Base-by-base conservation (phyloP, 805 yeast genomes). In the Jamesozyma spencerorum region DNA sequence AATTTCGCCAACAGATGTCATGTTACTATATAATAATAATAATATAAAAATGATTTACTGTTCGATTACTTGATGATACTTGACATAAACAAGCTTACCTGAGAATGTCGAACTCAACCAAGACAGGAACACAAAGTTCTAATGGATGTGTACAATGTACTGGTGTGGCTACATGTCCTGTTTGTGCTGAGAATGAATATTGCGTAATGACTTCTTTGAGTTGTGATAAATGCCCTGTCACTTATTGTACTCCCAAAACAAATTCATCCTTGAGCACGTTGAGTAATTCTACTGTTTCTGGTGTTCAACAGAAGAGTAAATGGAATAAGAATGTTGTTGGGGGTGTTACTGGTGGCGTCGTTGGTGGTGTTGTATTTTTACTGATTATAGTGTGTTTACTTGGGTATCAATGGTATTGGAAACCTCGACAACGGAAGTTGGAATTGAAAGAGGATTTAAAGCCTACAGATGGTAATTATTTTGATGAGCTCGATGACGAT, bases 331-430 rank as follows among this genome's bases (percentile, higher is more conserved):
- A 81, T 17, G 83, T 80, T 0, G 90, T 87, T 18, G 88, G 87
- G 19, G 78, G 79, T 1, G 71, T 78, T 2, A 87, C 77, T 2
- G 88, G 84, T 15, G 80, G 82, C 14, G 67, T 75, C 2, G 70
- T 65, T 1, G 74, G 68, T 5, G 53, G 74, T 0, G 62, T 63
- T 0, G 49, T 64, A 1, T 49, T 74, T 1, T 44, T 72, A 4
- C 52, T 68, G 1, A 53, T 61, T 10, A 48, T 66, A 1, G 45
- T 65, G 20, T 49, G 65, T 18, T 64, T 70, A 46, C 67, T 54
- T 37, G 55, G 69, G 20, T 64, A 71, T 42, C 65, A 69, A 46
- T 66, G 58, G 47, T 68, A 62, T 50, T 70, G 71, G 66, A 64
- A 62, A 45, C 42, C 45, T 13, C 65, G 62, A 47, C 53, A 59